Base-by-base conservation (phyloP, 2,329 filamentous ascomycete genomes). In the Beauveria bassiana region DNA sequence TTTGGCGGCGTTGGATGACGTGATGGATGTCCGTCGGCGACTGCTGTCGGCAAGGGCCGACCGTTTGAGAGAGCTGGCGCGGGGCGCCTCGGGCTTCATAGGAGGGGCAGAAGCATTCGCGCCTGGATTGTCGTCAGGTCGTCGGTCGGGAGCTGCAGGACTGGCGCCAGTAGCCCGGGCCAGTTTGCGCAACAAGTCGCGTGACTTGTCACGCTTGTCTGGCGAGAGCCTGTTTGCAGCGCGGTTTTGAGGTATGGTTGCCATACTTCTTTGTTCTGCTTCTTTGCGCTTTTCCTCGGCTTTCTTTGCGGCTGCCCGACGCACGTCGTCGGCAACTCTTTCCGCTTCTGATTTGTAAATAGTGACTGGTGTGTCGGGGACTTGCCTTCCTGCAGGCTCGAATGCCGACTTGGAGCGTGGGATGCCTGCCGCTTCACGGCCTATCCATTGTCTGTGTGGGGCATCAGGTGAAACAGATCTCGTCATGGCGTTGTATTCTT, bases 151-250 rank as follows among this genome's bases (percentile, higher is more conserved):
- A 16, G 70, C 65, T 3, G 73, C 69, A 24, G 79, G 79, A 62
- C 78, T 82, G 61, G 72, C 73, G 66, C 76, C 81, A 38, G 78
- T 71, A 51, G 76, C 79, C 55, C 77, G 75, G 24, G 80, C 78
- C 65, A 85, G 71, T 58, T 75, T 76, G 63, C 78, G 78, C 55
- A 84, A 70, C 50, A 83, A 62, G 46, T 84, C 81, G 45, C 75
- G 73, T 3, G 79, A 79, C 62, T 81, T 78, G 24, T 72, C 73
- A 31, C 69, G 67, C 52, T 61, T 65, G 62, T 70, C 65, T 12
- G 45, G 65, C 50, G 62, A 49, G 24, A 42, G 55, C 65, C 63
- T 66, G 63, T 63, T 64, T 62, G 61, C 60, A 66, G 50, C 66
- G 58, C 22, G 63, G 26, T 58, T 38, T 38, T 38, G 34, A 16